Evolutionary conservation across 345 rosid species (phyloP), one percentile per base, ranked within the genome.

Genomic region (Eucalyptus victrix): DNA sequence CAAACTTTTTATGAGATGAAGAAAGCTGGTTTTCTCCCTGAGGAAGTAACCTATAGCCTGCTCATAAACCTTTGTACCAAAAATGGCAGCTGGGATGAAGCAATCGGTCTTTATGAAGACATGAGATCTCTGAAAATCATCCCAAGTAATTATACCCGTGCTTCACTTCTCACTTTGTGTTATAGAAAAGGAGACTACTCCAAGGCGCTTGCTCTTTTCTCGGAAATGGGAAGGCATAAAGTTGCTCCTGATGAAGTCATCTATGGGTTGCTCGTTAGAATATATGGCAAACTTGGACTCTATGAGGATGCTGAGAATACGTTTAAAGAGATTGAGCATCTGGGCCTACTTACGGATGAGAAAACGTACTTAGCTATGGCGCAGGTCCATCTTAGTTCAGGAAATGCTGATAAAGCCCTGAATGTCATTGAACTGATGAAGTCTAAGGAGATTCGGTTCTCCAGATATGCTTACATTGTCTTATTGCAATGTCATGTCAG

Each of bases 341-440:
- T 93, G 72, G 96, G 97, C 91, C 87, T 96, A 65, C 95, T 97
- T 90, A 92, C 92, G 89, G 94, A 93, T 88, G 99, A 96, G 94
- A 97, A 96, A 94, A 96, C 99, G 18, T 97, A 95, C 93, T 90
- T 97, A 93, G 95, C 97, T 40, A 97, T 97, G 98, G 97, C 99
- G 24, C 99, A 96, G 91, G 99, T 97, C 81, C 94, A 96, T 93
- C 94, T 95, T 14, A 94, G 90, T 89, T 94, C 96, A 1, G 94
- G 97, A 51, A 95, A 95, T 91, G 93, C 91, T 86, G 94, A 91
- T 90, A 96, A 93, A 88, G 99, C 99, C 86, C 91, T 96, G 90
- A 83, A 88, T 89, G 90, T 94, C 34, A 91, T 97, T 88, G 94
- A 93, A 89, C 88, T 90, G 89, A 97, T 97, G 99, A 96, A 95